Conservation (phyloP, 768 basidiomycete species). For the Auricularia cornea region DNA sequence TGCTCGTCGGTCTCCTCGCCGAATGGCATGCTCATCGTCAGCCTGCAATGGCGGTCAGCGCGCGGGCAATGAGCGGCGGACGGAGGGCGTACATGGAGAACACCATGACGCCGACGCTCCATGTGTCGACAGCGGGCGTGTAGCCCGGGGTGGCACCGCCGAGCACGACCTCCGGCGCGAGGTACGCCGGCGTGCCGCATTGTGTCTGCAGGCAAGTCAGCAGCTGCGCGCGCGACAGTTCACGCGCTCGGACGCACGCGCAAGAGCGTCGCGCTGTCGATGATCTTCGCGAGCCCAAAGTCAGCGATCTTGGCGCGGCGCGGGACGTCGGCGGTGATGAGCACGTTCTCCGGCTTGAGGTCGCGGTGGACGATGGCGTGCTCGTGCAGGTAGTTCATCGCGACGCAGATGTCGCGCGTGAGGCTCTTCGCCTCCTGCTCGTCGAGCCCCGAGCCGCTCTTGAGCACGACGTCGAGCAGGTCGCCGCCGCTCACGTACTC, state of each 20-base stretch:
- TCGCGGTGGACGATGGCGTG: slow-evolving; percentile 87
- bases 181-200: slow-evolving; percentile 94
- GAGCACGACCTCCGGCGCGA: slow-evolving; percentile 85
- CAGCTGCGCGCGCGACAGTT: no score
- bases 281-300: slow-evolving; percentile 92
- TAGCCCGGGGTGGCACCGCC: slow-evolving; percentile 59
- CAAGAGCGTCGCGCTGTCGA: slow-evolving; percentile 69
- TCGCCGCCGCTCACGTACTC: slow-evolving; percentile 34
- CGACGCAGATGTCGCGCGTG: slow-evolving; percentile 31
- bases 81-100: slow-evolving; percentile 63
- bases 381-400: slow-evolving; percentile 48
- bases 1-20: slow-evolving; percentile 58
- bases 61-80: neutral
- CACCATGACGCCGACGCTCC: slow-evolving; percentile 93
- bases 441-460: slow-evolving; percentile 52
- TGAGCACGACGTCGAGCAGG: slow-evolving; percentile 22
- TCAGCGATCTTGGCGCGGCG: slow-evolving; percentile 87
- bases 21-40: slow-evolving; percentile 74
- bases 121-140: slow-evolving; percentile 84
- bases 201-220: slow-evolving; percentile 51
- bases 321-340: slow-evolving; percentile 48
- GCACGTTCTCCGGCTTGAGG: slow-evolving; percentile 73
- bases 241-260: slow-evolving; percentile 52
- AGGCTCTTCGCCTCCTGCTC: slow-evolving; percentile 26
- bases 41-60: slow-evolving; percentile 34